A percentile compares a stretch with the other conserved stretches of the same genome.
phyloP scores from a whole-genome alignment of 768 basidiomycete genomes.

The Rhodotorula taiwanensis region DNA sequence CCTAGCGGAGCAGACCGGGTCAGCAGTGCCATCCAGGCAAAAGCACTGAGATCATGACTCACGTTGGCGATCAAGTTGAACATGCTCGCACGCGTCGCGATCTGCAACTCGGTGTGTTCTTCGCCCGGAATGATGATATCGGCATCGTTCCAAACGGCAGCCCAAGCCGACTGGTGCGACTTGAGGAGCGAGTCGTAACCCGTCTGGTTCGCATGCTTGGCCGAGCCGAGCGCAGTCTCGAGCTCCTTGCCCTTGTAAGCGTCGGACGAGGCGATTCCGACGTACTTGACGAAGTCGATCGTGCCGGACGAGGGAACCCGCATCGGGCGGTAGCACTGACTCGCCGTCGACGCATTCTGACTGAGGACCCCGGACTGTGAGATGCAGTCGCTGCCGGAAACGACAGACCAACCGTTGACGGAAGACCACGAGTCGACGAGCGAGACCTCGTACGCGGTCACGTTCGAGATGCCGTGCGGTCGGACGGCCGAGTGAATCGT shows the following conservation, averaged over 20 bases:
- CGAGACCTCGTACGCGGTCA: conserved; percentile 29
- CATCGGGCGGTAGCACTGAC: conserved; percentile 22
- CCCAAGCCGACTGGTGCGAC: conserved; percentile 18
- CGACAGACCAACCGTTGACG: neutral
- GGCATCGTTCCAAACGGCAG: conserved; percentile 11
- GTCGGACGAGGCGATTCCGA: conserved; percentile 35
- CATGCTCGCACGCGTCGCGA: conserved; percentile 25
- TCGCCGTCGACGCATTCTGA: conserved; percentile 19
- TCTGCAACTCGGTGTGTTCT: conserved; percentile 24
- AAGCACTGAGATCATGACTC: neutral
- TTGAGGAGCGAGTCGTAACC: conserved; percentile 5
- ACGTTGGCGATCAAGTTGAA: conserved; percentile 33
- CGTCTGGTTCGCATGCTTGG: conserved; percentile 1
- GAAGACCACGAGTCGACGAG: neutral
- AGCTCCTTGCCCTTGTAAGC: conserved; percentile 20
- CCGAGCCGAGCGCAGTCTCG: conserved; percentile 6
- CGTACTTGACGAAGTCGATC: conserved; percentile 25
- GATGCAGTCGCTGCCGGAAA: conserved; percentile 12
- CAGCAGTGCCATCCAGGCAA: neutral
- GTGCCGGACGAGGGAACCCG: conserved; percentile 4
- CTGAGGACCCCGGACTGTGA: neutral
- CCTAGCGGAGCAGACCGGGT: neutral
- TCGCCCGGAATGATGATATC: conserved; percentile 28
- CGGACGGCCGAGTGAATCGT: conserved; percentile 25
- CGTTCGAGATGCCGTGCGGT: conserved; percentile 31